Evolutionary conservation across 768 basidiomycete genomes (phyloP).

Genomic region (Russula compacta): DNA sequence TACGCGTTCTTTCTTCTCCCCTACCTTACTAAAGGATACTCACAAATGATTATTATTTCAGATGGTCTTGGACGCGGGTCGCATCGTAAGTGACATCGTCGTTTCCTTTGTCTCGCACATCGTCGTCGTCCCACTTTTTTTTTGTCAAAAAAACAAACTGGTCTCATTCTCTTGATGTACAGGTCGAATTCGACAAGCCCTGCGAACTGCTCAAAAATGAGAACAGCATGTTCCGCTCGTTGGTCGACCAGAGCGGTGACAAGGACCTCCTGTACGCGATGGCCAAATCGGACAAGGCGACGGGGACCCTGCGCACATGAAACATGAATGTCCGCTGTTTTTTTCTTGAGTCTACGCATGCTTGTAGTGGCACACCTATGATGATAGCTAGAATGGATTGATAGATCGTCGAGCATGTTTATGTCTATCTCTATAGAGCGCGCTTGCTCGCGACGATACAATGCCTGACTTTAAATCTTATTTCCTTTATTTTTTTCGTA

Average conservation of each 20-base stretch:
- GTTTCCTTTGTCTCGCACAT: too few species aligned
- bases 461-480: too few species aligned
- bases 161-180: background rate
- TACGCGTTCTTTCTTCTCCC: constrained; percentile 21
- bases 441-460: too few species aligned
- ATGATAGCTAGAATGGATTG: too few species aligned
- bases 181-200: constrained; percentile 42
- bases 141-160: background rate
- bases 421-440: too few species aligned
- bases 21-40: background rate
- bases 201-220: constrained; percentile 32
- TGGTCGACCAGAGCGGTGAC: constrained; percentile 36
- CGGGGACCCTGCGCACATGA: background rate
- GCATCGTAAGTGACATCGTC: constrained; percentile 26
- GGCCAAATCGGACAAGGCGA: constrained; percentile 3
- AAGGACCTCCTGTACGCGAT: constrained; percentile 28
- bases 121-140: background rate
- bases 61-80: constrained; percentile 39
- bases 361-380: too few species aligned
- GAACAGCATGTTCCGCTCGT: constrained; percentile 27
- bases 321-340: too few species aligned
- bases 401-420: too few species aligned
- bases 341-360: background rate
- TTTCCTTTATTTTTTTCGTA: too few species aligned
- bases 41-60: constrained; percentile 5